Percentiles rank a stretch among this genome's conserved stretches.
Evolutionary conservation across 208 protist genomes (phyloP).

Genomic region (Acanthamoeba healyi): DNA sequence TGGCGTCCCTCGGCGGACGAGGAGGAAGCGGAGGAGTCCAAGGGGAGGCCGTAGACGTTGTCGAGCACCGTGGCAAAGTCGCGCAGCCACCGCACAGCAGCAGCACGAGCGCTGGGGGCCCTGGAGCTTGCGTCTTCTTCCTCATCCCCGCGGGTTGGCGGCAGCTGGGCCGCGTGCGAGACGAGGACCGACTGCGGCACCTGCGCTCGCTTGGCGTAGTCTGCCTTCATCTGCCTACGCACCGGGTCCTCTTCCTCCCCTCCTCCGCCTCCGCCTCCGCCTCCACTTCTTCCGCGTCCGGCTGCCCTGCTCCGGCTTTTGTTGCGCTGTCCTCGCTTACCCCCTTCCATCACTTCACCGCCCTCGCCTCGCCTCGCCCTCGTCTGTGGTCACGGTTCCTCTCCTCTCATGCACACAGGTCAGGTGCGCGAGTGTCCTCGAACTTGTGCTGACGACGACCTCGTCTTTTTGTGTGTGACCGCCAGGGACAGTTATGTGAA

Average conservation of each 20-base stretch:
- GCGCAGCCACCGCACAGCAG: slow-evolving; percentile 13
- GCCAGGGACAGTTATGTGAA: too few relatives aligned
- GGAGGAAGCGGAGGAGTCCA: slow-evolving; percentile 2
- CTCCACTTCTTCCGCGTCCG: not conserved
- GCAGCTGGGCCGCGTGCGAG: not conserved
- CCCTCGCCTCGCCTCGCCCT: too few relatives aligned
- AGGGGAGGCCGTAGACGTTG: slow-evolving; percentile 5
- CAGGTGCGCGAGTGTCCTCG: too few relatives aligned
- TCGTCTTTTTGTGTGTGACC: too few relatives aligned
- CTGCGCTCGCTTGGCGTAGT: not conserved
- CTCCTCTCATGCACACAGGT: too few relatives aligned
- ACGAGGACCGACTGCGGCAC: not conserved
- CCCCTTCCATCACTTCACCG: too few relatives aligned
- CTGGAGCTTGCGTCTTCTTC: not conserved
- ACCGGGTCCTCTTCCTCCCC: not conserved
- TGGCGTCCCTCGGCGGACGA: not conserved
- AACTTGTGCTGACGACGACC: too few relatives aligned
- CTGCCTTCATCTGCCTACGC: not conserved
- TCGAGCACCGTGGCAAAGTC: not conserved
- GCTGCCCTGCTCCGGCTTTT: too few relatives aligned
- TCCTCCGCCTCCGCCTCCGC: not conserved
- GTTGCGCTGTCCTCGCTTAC: too few relatives aligned
- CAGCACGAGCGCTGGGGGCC: too few relatives aligned
- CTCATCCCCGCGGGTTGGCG: not conserved
- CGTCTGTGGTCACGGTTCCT: too few relatives aligned